Evolutionary conservation across 768 basidiomycete genomes (phyloP).

Genomic region (Tylopilus subfusipes): DNA sequence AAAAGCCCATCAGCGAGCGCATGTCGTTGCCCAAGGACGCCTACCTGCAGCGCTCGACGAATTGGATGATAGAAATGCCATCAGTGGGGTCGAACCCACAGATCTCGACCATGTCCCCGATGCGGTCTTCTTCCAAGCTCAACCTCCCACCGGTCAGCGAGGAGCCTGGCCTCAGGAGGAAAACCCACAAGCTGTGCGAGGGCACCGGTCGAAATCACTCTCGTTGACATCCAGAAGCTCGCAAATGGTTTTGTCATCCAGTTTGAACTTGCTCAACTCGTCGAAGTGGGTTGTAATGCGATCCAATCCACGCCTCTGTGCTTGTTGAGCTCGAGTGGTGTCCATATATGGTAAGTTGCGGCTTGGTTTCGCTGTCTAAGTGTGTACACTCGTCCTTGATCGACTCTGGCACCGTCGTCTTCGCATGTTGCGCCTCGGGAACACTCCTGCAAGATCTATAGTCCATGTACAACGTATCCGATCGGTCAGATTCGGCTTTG

Average conservation of each 20-base stretch:
- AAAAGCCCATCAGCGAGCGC: neutral
- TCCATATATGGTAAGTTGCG: too few species aligned
- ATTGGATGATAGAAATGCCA: too few species aligned
- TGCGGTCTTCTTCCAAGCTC: conserved; percentile 7
- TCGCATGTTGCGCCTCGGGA: too few species aligned
- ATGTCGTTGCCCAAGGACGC: neutral
- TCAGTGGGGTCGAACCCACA: too few species aligned
- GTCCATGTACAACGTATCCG: too few species aligned
- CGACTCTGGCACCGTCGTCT: too few species aligned
- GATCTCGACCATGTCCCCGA: conserved; percentile 21
- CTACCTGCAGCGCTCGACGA: too few species aligned
- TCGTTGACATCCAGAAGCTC: conserved; percentile 17
- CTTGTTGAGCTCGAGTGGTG: too few species aligned
- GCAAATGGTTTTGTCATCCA: neutral
- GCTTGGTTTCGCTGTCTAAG: too few species aligned
- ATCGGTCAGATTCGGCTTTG: too few species aligned
- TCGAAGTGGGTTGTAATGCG: conserved; percentile 5
- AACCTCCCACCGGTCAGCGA: conserved; percentile 20
- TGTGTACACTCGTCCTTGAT: too few species aligned
- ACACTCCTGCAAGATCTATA: too few species aligned
- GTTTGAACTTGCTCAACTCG: conserved; percentile 9
- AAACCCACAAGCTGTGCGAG: conserved; percentile 1
- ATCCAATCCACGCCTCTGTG: conserved; percentile 4
- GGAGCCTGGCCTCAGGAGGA: neutral
- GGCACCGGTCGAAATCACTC: neutral